Evolutionary conservation across 2,329 filamentous ascomycete species (phyloP), one percentile per base, ranked within the genome.

Genomic region (Thielaviopsis musarum): DNA sequence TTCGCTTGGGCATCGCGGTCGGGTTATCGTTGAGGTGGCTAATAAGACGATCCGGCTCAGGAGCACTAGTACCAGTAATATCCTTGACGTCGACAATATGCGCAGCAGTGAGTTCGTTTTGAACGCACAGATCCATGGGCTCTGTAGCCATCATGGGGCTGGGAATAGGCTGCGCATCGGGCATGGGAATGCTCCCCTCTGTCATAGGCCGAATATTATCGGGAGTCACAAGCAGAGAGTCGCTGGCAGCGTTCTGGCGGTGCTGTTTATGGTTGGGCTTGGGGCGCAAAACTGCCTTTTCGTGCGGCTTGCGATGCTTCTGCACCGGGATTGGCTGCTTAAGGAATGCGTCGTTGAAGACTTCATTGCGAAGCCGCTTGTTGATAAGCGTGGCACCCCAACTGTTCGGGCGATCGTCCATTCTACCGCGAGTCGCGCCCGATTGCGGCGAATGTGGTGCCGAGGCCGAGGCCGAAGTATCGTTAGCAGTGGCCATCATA

Each of bases 301-400:
- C 82, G 51, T 83, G 80, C 62, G 86, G 85, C 62, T 81, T 80
- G 34, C 85, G 83, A 62, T 90, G 84, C 62, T 86, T 84, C 65
- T 91, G 88, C 65, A 84, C 74, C n/a, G 88, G 84, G 62, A 95
- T 87, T 0, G 87, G 83, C 58, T 90, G 86, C 61, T 90, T 88
- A 52, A 89, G 75, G 67, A 96, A 96, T 0, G 91, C 91, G 68
- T 96, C 91, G 48, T 90, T 88, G 67, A 96, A 85, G 0, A 96
- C 90, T 69, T 95, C 88, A 68, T 95, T 91, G 62, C 91, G 85
- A 48, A 97, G 72, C 61, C 85, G 83, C 66, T 87, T 86, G 68
- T 97, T 97, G 61, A 96, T 87, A 22, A 86, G 91, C 0, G 91
- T 96, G 17, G 90, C 89, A 7, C 91, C 91, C 91, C 91, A 96